Percentiles rank a stretch among this genome's conserved stretches.
phyloP scores from a whole-genome alignment of 495 filamentous ascomycete genomes.

The Parathielavia appendiculata region DNA sequence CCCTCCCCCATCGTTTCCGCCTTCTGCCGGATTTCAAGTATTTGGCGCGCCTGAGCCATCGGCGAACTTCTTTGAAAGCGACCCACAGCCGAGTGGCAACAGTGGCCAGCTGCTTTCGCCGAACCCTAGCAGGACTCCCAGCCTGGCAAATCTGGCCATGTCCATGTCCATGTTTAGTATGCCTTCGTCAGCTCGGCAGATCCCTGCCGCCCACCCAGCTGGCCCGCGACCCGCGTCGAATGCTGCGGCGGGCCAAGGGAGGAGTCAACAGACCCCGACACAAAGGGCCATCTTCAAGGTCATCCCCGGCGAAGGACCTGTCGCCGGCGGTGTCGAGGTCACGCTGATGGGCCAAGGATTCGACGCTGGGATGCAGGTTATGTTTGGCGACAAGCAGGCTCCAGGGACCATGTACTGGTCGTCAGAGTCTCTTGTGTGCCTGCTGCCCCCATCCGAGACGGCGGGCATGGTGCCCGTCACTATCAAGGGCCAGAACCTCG shows the following conservation, averaged over 20 bases:
- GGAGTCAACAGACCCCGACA: background rate
- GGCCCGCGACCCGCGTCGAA: conserved; percentile 42
- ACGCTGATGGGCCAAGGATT: conserved; percentile 77
- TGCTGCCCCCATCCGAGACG: conserved; percentile 66
- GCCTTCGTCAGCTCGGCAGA: conserved; percentile 58
- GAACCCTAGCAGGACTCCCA: conserved; percentile 48
- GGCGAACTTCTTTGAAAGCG: conserved; percentile 49
- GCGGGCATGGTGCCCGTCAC: conserved; percentile 71
- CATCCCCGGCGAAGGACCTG: conserved; percentile 75
- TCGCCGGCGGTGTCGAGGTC: conserved; percentile 77
- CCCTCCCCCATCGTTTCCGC: conserved; percentile 38
- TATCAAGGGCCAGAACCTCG: conserved; percentile 51
- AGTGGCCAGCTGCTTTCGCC: conserved; percentile 46
- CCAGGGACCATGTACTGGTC: conserved; percentile 81
- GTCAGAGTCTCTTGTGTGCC: conserved; percentile 73
- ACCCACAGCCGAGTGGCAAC: conserved; percentile 60
- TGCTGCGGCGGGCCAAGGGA: background rate
- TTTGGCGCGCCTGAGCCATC: conserved; percentile 23
- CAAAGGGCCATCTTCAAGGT: conserved; percentile 48
- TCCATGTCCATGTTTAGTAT: conserved; percentile 57
- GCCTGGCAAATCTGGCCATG: conserved; percentile 51
- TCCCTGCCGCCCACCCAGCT: conserved; percentile 48
- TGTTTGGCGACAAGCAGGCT: conserved; percentile 75
- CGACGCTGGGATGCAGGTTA: conserved; percentile 71
- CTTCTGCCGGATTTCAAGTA: conserved; percentile 26